phyloP scores from a whole-genome alignment of 202 grass and related monocot species.

The Setaria italica region DNA sequence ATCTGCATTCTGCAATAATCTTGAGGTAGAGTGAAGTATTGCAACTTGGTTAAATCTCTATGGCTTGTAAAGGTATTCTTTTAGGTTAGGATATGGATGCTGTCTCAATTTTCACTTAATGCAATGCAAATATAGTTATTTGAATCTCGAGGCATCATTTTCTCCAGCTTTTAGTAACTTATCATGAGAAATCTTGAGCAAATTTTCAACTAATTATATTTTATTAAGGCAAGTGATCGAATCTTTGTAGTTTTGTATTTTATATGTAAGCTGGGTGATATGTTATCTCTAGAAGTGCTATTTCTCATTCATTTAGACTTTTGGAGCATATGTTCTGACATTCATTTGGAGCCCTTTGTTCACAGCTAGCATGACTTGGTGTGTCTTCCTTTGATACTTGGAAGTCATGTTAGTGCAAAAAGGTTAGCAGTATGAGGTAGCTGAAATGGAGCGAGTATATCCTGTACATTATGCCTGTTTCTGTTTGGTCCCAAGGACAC shows the following conservation, averaged over 20 bases:
- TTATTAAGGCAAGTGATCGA: background rate
- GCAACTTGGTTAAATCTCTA: background rate
- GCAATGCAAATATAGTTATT: background rate
- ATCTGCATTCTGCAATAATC: background rate
- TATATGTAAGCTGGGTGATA: background rate
- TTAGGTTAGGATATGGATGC: slow-evolving; percentile 13
- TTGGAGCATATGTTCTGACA: background rate
- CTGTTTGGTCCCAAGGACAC: slow-evolving; percentile 15
- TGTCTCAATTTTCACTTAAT: slow-evolving; percentile 5
- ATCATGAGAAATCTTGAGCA: background rate
- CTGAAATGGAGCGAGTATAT: slow-evolving; percentile 15
- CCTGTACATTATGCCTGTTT: background rate
- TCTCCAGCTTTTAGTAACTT: background rate
- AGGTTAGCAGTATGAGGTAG: background rate
- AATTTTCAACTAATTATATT: background rate
- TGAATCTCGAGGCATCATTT: background rate
- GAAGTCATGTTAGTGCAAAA: background rate
- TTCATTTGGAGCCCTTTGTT: background rate
- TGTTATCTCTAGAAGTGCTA: background rate
- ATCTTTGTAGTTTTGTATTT: slow-evolving; percentile 1
- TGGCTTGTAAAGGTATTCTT: background rate
- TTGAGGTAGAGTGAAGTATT: slow-evolving; percentile 25
- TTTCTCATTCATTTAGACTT: background rate
- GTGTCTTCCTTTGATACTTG: background rate
- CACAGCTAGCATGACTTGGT: background rate